A percentile compares a stretch with the other conserved stretches of the same genome.
Evolutionary conservation across 805 yeast species (phyloP).

Genomic region (Hanseniaspora pseudoguilliermondii): DNA sequence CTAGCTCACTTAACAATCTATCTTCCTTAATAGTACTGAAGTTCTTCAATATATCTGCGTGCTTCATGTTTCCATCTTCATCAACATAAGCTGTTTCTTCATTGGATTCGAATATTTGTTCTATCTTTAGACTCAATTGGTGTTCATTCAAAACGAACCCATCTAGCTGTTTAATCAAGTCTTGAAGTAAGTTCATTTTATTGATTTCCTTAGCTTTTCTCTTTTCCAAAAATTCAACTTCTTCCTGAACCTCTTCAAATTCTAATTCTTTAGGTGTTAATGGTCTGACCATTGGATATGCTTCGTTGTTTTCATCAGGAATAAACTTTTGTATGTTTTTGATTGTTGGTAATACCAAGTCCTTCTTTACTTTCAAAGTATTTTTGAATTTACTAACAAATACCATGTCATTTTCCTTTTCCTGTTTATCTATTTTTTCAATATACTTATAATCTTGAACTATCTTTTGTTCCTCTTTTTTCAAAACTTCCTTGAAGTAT

Average conservation of each 20-base stretch:
- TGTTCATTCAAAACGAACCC: slow-evolving; percentile 61
- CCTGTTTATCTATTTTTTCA: slow-evolving; percentile 20
- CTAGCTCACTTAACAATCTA: not conserved
- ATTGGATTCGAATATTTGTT: slow-evolving; percentile 18
- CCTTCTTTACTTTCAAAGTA: slow-evolving; percentile 22
- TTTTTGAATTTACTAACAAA: slow-evolving; percentile 20
- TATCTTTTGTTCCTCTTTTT: slow-evolving; percentile 37
- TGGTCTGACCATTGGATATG: slow-evolving; percentile 47
- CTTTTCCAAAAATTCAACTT: slow-evolving; percentile 38
- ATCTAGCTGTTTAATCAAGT: slow-evolving; percentile 57
- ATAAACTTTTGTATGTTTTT: not conserved
- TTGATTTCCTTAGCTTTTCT: slow-evolving; percentile 43
- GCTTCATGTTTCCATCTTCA: not conserved
- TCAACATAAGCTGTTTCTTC: not conserved
- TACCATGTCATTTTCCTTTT: slow-evolving; percentile 25
- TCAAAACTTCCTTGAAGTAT: slow-evolving; percentile 52
- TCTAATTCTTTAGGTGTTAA: slow-evolving; percentile 61
- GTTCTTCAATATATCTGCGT: not conserved
- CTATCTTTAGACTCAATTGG: slow-evolving; percentile 33
- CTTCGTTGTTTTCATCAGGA: not conserved
- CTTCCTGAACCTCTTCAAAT: slow-evolving; percentile 26
- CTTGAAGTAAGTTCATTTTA: slow-evolving; percentile 44
- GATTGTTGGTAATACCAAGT: slow-evolving; percentile 5
- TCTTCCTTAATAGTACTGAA: not conserved
- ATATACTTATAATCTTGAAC: slow-evolving; percentile 21